Percentiles rank a stretch among this genome's conserved stretches.
phyloP scores from a whole-genome alignment of 1,284 basidiomycete species.

The Apiotrichum laibachii region DNA sequence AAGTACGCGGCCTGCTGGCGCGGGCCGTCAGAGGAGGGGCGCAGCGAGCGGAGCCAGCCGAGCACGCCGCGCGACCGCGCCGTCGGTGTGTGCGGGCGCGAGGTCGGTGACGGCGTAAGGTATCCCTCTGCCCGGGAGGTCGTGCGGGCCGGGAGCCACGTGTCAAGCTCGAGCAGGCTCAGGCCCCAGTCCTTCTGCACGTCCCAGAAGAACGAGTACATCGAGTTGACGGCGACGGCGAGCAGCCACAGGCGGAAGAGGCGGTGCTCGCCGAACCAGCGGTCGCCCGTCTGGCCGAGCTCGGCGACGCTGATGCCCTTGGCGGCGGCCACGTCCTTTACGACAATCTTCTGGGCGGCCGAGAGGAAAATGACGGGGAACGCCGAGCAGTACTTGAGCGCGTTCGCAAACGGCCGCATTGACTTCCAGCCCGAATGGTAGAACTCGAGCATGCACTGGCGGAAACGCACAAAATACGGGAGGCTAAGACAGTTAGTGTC shows the following conservation, averaged over 20 bases:
- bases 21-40: slow-evolving; percentile 12
- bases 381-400: slow-evolving; percentile 91
- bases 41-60: neutral
- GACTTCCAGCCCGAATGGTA: slow-evolving; percentile 63
- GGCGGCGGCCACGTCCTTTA: slow-evolving; percentile 58
- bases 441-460: slow-evolving; percentile 90
- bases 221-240: slow-evolving; percentile 79
- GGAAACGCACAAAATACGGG: slow-evolving; percentile 85
- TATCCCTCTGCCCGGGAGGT: neutral
- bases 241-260: slow-evolving; percentile 84
- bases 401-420: slow-evolving; percentile 81
- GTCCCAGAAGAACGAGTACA: slow-evolving; percentile 99
- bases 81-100: neutral
- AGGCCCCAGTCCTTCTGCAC: slow-evolving; percentile 98
- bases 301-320: slow-evolving; percentile 54
- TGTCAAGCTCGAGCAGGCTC: slow-evolving; percentile 61
- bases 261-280: slow-evolving; percentile 72
- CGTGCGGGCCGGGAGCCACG: slow-evolving; percentile 34
- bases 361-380: slow-evolving; percentile 97
- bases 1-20: slow-evolving; percentile 53
- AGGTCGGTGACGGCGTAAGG: neutral
- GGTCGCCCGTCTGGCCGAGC: slow-evolving; percentile 50
- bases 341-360: slow-evolving; percentile 72
- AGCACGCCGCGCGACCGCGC: neutral
- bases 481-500: slow-evolving; percentile 57